phyloP scores from a whole-genome alignment of 176 grass and related monocot species.

The Lolium multiflorum region DNA sequence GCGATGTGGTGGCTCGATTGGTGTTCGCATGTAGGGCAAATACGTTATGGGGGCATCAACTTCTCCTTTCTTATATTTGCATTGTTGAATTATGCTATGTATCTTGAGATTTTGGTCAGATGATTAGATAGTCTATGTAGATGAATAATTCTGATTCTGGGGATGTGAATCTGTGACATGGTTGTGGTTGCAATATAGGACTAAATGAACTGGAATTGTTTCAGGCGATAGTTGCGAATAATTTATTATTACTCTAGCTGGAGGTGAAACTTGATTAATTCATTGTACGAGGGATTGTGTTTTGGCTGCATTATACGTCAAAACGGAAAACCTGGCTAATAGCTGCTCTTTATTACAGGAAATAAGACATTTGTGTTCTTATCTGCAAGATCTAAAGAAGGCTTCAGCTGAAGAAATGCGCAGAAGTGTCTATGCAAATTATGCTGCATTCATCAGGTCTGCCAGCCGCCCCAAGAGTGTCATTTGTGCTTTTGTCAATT shows the following conservation, averaged over 20 bases:
- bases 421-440: conserved; percentile 96
- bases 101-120: conserved; percentile 1
- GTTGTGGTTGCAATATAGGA: conserved; percentile 1
- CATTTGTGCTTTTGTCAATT: conserved; percentile 5
- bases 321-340: neutral
- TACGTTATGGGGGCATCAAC: neutral
- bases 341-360: conserved; percentile 73
- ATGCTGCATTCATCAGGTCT: conserved; percentile 94
- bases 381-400: conserved; percentile 98
- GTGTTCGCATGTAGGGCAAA: conserved; percentile 18
- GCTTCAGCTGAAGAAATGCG: conserved; percentile 99
- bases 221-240: neutral
- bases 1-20: neutral
- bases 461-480: neutral
- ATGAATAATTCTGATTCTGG: neutral
- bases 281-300: neutral
- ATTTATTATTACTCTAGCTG: neutral
- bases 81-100: conserved; percentile 3
- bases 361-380: conserved; percentile 87
- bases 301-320: neutral
- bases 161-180: neutral
- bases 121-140: neutral
- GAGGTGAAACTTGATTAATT: neutral
- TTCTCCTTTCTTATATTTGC: neutral
- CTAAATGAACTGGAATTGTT: neutral